phyloP scores from a whole-genome alignment of 768 basidiomycete genomes.

The Podaxis carcinomalis region DNA sequence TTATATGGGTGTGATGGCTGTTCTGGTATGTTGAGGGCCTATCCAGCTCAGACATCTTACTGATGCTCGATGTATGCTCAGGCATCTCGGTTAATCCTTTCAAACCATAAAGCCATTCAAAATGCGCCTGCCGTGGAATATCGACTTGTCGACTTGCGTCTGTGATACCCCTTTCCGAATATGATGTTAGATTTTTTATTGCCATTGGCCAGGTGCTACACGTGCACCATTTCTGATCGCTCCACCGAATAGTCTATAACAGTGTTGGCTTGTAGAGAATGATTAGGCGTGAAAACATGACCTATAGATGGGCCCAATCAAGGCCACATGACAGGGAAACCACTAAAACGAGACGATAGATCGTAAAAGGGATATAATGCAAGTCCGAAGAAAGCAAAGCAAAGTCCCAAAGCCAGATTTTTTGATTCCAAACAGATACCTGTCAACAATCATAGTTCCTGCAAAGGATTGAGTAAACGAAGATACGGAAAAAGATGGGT shows the following conservation, averaged over 20 bases:
- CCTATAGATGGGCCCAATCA: background rate
- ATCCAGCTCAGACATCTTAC: background rate
- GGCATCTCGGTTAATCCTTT: background rate
- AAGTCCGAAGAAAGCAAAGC: conserved; percentile 1
- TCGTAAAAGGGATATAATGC: background rate
- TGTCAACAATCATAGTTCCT: conserved; percentile 27
- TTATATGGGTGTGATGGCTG: background rate
- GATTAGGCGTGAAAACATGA: background rate
- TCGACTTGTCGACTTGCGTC: background rate
- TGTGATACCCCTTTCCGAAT: background rate
- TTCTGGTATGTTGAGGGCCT: background rate
- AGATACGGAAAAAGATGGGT: background rate
- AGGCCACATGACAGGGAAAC: background rate
- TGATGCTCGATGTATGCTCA: background rate
- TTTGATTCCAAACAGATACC: background rate
- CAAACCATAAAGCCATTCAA: background rate
- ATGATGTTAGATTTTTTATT: background rate
- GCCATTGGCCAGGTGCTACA: background rate
- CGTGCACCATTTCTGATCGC: background rate
- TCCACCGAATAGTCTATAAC: background rate
- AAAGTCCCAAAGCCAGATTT: background rate
- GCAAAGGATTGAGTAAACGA: background rate
- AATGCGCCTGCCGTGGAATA: background rate
- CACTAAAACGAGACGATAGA: background rate
- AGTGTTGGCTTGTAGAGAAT: background rate